These are phyloP conservation scores for Cladorrhinum sp. DNA, from an alignment of 2,329 filamentous ascomycete genomes.

Conservation along the genomic window DNA sequence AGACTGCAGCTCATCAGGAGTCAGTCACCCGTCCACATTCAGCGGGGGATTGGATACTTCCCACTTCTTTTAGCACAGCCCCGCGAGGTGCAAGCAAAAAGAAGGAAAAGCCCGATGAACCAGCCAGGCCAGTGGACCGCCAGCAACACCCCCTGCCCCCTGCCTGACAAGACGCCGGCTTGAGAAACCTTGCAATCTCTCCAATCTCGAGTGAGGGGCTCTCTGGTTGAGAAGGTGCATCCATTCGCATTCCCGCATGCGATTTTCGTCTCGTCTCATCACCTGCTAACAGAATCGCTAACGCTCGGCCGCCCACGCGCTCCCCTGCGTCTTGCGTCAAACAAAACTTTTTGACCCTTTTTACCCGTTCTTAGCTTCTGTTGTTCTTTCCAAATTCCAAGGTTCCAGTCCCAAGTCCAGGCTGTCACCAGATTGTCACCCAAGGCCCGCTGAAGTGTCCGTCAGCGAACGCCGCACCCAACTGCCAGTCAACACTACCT, in stretches of 20 bases:
- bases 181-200: background rate
- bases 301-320: background rate
- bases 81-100: background rate
- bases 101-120: background rate
- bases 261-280: slow-evolving; percentile 22
- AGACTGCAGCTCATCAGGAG: no score
- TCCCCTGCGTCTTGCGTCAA: background rate
- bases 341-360: slow-evolving; percentile 2
- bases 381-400: no score
- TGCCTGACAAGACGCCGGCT: background rate
- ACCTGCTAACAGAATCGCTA: background rate
- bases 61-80: background rate
- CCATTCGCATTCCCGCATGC: slow-evolving; percentile 16
- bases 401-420: no score
- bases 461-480: slow-evolving; percentile 3
- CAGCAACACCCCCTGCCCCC: background rate
- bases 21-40: no score
- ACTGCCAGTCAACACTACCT: background rate
- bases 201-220: background rate
- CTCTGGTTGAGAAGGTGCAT: background rate
- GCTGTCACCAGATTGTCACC: background rate
- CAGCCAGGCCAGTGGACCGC: background rate
- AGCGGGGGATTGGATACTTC: background rate
- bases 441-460: background rate
- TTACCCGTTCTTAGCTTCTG: background rate